Percentiles rank a stretch among this genome's conserved stretches.
These are phyloP conservation scores for Naganishia kalamii DNA, from an alignment of 768 basidiomycete genomes.

Conservation along the genomic window DNA sequence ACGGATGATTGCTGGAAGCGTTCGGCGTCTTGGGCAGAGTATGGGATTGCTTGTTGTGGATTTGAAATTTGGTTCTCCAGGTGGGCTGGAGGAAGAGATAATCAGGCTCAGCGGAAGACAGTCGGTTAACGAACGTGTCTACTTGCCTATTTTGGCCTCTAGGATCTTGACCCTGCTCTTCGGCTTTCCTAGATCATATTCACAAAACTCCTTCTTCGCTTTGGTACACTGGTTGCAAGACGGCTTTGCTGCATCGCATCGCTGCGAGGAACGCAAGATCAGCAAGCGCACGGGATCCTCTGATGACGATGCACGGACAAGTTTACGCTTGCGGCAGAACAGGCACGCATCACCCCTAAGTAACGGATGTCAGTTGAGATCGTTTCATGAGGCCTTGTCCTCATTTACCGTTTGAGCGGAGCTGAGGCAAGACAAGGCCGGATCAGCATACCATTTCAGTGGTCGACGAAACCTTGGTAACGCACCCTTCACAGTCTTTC, in stretches of 20 bases:
- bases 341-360: constrained; percentile 7
- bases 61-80: constrained; percentile 3
- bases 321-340: constrained; percentile 28
- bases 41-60: background rate
- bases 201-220: constrained; percentile 5
- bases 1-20: background rate
- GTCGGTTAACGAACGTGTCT: too few species aligned
- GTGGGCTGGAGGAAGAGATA: background rate
- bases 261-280: constrained; percentile 19
- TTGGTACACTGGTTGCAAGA: constrained; percentile 12
- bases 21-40: background rate
- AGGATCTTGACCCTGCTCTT: constrained; percentile 14
- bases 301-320: constrained; percentile 33
- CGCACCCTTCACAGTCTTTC: constrained; percentile 8
- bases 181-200: constrained; percentile 13
- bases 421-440: background rate
- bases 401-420: background rate
- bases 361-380: background rate
- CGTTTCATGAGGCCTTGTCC: background rate
- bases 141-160: constrained; percentile 21
- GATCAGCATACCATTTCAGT: background rate
- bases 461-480: background rate
- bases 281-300: background rate
- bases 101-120: background rate
- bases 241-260: constrained; percentile 13